Evolutionary conservation across 129 eudicot genomes (phyloP).

Genomic region (Centrapalus pauciflorus): DNA sequence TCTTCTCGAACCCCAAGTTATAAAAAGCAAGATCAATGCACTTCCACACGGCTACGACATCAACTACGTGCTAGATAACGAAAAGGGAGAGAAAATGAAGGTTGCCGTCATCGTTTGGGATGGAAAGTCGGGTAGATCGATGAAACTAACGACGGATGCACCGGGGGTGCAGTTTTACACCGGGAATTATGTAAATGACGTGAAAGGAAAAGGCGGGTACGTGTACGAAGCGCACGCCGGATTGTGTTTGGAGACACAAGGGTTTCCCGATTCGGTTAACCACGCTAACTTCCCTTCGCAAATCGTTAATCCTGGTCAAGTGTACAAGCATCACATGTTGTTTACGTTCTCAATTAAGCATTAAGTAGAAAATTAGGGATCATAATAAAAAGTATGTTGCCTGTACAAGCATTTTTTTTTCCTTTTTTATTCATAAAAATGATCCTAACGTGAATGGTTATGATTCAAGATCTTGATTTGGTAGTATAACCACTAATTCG

Average conservation of each 20-base stretch:
- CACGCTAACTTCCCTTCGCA: constrained; percentile 81
- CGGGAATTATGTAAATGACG: constrained; percentile 39
- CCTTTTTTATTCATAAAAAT: too few species aligned
- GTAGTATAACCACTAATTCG: too few species aligned
- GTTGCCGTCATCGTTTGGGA: constrained; percentile 52
- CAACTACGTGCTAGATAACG: constrained; percentile 59
- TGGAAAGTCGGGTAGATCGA: constrained; percentile 47
- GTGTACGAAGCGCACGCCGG: constrained; percentile 64
- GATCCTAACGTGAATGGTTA: too few species aligned
- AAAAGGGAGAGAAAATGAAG: constrained; percentile 41
- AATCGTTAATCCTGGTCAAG: constrained; percentile 58
- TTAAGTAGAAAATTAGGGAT: not conserved
- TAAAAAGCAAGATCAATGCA: constrained; percentile 47
- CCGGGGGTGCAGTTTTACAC: constrained; percentile 90
- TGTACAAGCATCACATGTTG: constrained; percentile 65
- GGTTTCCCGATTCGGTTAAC: constrained; percentile 84
- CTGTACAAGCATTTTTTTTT: not conserved
- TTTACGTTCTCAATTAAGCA: constrained; percentile 35
- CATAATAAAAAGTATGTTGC: not conserved
- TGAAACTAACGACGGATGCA: constrained; percentile 49
- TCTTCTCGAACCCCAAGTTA: constrained; percentile 48
- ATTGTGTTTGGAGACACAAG: constrained; percentile 86
- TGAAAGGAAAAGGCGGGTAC: constrained; percentile 71
- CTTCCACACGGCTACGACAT: constrained; percentile 68
- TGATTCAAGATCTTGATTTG: too few species aligned